Percentiles rank a stretch among this genome's conserved stretches.
These are phyloP conservation scores for Dacryopinax primogenitus DNA, from an alignment of 768 basidiomycete species.

Conservation along the genomic window DNA sequence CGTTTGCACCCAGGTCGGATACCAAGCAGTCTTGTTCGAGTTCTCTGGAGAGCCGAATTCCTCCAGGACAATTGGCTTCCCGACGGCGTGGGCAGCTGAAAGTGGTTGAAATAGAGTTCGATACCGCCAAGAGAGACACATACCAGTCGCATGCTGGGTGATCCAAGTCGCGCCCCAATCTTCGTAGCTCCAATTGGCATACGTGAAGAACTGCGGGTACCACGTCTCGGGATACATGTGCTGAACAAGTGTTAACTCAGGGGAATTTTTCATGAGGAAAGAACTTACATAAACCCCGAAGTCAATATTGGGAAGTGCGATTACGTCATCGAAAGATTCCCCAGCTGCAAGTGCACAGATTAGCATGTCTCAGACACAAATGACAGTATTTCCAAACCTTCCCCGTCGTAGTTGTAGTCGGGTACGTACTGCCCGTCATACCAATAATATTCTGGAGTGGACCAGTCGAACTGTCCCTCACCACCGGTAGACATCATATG, in stretches of 20 bases:
- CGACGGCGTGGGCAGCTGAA: slow-evolving; percentile 35
- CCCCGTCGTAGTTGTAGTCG: slow-evolving; percentile 47
- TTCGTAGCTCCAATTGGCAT: slow-evolving; percentile 36
- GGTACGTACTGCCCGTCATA: slow-evolving; percentile 33
- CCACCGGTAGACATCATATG: slow-evolving; percentile 46
- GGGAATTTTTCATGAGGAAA: not conserved
- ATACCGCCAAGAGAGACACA: slow-evolving; percentile 8
- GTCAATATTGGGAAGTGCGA: slow-evolving; percentile 41
- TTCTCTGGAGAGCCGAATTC: slow-evolving; percentile 30
- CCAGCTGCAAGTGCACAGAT: slow-evolving; percentile 28
- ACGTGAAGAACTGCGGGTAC: slow-evolving; percentile 34
- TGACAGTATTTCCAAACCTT: slow-evolving; percentile 27
- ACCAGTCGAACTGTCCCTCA: slow-evolving; percentile 45
- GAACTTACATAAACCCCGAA: slow-evolving; percentile 42
- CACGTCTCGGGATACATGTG: slow-evolving; percentile 22
- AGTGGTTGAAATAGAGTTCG: not conserved
- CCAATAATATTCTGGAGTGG: slow-evolving; percentile 27
- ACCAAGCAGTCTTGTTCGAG: slow-evolving; percentile 38
- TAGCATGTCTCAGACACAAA: not conserved
- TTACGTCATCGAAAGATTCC: slow-evolving; percentile 42
- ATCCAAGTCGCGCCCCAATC: slow-evolving; percentile 29
- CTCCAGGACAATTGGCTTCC: slow-evolving; percentile 27
- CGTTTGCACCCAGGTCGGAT: slow-evolving; percentile 39
- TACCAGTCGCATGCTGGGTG: slow-evolving; percentile 27
- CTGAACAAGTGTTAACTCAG: slow-evolving; percentile 7